Base-by-base conservation (phyloP, 2,329 filamentous ascomycete species). In the Mycosphaerella arachidis region DNA sequence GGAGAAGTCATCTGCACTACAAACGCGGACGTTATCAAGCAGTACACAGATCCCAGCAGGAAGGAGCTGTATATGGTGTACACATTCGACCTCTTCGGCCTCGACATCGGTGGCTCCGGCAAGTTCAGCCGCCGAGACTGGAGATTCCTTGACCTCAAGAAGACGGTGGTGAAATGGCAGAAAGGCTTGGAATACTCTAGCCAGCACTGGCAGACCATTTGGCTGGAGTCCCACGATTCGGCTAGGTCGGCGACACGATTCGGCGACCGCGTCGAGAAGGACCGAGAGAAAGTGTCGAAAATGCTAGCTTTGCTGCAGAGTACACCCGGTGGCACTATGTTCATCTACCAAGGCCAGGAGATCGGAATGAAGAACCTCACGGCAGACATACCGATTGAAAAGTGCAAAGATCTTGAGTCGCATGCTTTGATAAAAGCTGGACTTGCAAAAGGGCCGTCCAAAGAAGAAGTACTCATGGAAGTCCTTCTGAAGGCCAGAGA, bases 51-150 rank as follows among this genome's bases (percentile, higher is more conserved):
- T 3, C 79, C 77, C 35, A 48, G 61, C 6, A 78, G 83, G 10
- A 78, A 79, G 40, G 85, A 89, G 68, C 72, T 89, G 54, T 85
- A 83, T 70, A 89, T 89, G 85, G 85, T 13, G 29, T 89, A 90
- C 73, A 83, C 88, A 66, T 89, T 89, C 69, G 86, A 89, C 56
- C 76, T 84, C 16, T 77, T 83, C 63, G 73, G 60, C 31, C 59
- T 84, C 27, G 81, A 84, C 33, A 57, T 58, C 57, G 73, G 82
- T n/a, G 79, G 82, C 5, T 57, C 55, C 1, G 72, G 59, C 31
- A 68, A 55, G 69, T 80, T 63, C 81, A 82, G 63, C 79, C 73
- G 86, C 40, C 79, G 75, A 74, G 51, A 77, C 84, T 12, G 76
- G 77, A 7, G 77, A 81, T 55, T 73, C 16, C 53, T 56, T 16